Evolutionary conservation across 768 basidiomycete species (phyloP).

Genomic region (Lactifluus subvellereus): DNA sequence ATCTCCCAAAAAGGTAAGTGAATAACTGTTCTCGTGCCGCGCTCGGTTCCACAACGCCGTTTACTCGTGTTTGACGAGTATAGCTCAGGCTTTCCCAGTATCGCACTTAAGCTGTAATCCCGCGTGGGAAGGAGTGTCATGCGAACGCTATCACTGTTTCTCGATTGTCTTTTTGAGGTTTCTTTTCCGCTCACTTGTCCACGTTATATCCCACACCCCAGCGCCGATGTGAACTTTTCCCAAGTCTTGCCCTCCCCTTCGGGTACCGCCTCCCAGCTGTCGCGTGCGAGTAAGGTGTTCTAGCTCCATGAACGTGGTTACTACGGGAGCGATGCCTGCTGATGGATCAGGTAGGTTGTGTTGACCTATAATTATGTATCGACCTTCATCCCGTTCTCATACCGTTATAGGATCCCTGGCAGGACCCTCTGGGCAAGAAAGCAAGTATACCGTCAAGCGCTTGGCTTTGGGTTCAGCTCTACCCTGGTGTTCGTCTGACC

Average conservation of each 20-base stretch:
- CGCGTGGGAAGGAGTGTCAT: too few relatives aligned
- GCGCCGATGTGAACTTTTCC: conserved; percentile 1
- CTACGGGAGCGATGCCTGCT: not conserved
- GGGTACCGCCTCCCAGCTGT: not conserved
- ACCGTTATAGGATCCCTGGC: not conserved
- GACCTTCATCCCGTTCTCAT: not conserved
- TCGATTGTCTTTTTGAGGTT: too few relatives aligned
- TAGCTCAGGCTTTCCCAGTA: too few relatives aligned
- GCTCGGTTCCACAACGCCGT: too few relatives aligned
- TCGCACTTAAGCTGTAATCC: too few relatives aligned
- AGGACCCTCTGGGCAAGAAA: not conserved
- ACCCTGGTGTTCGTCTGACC: not conserved
- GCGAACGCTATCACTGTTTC: too few relatives aligned
- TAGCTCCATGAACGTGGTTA: not conserved
- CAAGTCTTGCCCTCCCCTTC: conserved; percentile 7
- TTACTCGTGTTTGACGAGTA: too few relatives aligned
- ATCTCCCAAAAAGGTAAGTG: too few relatives aligned
- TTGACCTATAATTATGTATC: not conserved
- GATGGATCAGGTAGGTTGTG: conserved; percentile 1
- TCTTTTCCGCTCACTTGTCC: not conserved
- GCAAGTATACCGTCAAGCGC: not conserved
- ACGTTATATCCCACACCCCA: conserved; percentile 15
- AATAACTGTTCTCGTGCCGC: too few relatives aligned
- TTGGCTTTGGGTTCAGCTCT: not conserved
- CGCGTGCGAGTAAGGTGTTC: not conserved